These are phyloP conservation scores for Candida tallmaniae DNA, from an alignment of 805 yeast genomes.

Conservation along the genomic window DNA sequence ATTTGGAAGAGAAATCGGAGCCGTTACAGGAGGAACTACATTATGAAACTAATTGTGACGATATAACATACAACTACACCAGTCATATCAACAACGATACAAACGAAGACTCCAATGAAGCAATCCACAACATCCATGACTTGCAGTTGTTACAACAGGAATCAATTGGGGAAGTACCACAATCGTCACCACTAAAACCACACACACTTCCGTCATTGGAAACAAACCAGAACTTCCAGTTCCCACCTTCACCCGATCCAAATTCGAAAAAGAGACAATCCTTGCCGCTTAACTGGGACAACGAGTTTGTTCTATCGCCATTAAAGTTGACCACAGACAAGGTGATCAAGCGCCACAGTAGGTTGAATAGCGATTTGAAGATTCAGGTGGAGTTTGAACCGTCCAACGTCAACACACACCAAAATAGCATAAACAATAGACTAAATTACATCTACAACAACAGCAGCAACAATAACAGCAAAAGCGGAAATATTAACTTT, in stretches of 20 bases:
- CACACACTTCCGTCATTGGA: slow-evolving; percentile 13
- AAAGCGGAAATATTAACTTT: neutral
- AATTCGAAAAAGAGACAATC: slow-evolving; percentile 28
- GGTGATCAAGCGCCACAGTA: slow-evolving; percentile 23
- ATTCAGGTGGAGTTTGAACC: slow-evolving; percentile 40
- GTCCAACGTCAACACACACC: slow-evolving; percentile 17
- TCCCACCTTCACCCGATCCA: slow-evolving; percentile 35
- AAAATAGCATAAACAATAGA: slow-evolving; percentile 2
- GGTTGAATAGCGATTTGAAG: slow-evolving; percentile 41
- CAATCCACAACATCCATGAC: neutral
- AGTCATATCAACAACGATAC: slow-evolving; percentile 8
- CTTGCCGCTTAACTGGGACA: slow-evolving; percentile 28
- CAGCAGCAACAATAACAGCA: no score
- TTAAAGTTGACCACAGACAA: slow-evolving; percentile 29
- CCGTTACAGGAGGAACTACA: neutral
- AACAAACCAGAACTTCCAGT: slow-evolving; percentile 13
- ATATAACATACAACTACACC: slow-evolving; percentile 12
- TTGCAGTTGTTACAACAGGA: slow-evolving; percentile 1
- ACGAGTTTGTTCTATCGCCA: slow-evolving; percentile 39
- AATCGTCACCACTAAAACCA: slow-evolving; percentile 19
- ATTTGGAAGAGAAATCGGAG: neutral
- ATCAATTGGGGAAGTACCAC: slow-evolving; percentile 10
- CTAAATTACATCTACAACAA: no score
- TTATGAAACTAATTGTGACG: slow-evolving; percentile 4
- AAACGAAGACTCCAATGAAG: slow-evolving; percentile 5